phyloP scores from a whole-genome alignment of 2,329 filamentous ascomycete genomes.

The Metarhizium sp. region DNA sequence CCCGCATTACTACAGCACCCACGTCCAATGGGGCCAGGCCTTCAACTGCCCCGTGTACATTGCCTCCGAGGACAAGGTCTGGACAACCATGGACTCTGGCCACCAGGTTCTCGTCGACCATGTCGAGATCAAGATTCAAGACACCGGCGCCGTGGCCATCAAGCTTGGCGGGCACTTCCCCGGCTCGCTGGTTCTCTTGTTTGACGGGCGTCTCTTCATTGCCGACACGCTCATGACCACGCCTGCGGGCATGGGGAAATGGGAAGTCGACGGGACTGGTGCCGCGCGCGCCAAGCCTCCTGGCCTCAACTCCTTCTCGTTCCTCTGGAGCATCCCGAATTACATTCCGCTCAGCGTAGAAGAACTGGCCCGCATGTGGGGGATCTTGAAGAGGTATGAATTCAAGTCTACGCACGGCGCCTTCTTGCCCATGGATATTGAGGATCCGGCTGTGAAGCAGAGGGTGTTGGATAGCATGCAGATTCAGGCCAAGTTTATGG shows the following conservation, averaged over 20 bases:
- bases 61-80: slow-evolving; percentile 18
- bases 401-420: slow-evolving; percentile 32
- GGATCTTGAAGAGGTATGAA: too few species aligned
- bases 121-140: slow-evolving; percentile 36
- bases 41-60: slow-evolving; percentile 66
- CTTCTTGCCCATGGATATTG: slow-evolving; percentile 55
- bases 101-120: too few species aligned
- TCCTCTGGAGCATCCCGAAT: slow-evolving; percentile 72
- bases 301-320: slow-evolving; percentile 49
- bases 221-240: slow-evolving; percentile 71
- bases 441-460: slow-evolving; percentile 17
- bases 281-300: slow-evolving; percentile 24
- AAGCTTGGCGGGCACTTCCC: slow-evolving; percentile 75
- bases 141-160: slow-evolving; percentile 47
- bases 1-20: slow-evolving; percentile 75
- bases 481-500: slow-evolving; percentile 50
- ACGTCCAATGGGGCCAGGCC: slow-evolving; percentile 57
- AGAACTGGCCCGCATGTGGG: too few species aligned
- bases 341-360: slow-evolving; percentile 51
- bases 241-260: slow-evolving; percentile 33
- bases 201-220: slow-evolving; percentile 53
- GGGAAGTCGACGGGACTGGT: slow-evolving; percentile 32
- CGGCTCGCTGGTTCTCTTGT: slow-evolving; percentile 60
- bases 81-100: too few species aligned
- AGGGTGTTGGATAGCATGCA: slow-evolving; percentile 59